Base-by-base conservation (phyloP, 2,329 filamentous ascomycete genomes). In the Mycosphaerelloides madeirae region DNA sequence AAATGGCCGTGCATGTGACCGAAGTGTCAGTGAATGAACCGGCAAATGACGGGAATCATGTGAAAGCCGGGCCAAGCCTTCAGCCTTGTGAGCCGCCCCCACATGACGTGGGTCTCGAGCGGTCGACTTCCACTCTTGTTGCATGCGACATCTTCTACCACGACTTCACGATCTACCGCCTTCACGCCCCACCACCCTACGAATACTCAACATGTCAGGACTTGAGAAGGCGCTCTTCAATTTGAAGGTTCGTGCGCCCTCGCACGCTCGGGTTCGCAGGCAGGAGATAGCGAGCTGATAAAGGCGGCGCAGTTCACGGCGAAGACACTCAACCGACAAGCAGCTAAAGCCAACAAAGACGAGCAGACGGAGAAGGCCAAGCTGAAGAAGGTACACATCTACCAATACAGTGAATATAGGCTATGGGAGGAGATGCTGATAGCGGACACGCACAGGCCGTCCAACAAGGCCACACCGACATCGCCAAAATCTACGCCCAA, bases 171-270 rank as follows among this genome's bases (percentile, higher is more conserved):
- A 18, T 28, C 36, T 6, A 38, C 16, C 20, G 15, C 35, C 35
- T 28, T 6, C 18, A 16, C 33, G 20, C 16, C 22, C 18, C n/a
- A 14, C 7, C 19, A 38, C 35, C 9, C 35, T n/a, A 29, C 28
- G 8, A 11, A 14, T 32, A 16, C 7, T 43, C 53, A 62, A 18
- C 46, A 80, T 80, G 78, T 79, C 78, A 25, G 77, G 78, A 47
- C 72, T 80, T 44, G 77, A 80, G 61, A 80, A 80, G 60, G 76
- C 77, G 25, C 72, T 80, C 31, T 79, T 80, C 67, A 80, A 80
- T 60, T 68, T 81, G 49, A 80, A 80, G 69, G 77, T 77, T 48
- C 33, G 62, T 18, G 25, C 14, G 33, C 15, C 11, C 33, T 29
- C 3, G 14, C 14, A 15, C n/a, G 25, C 8, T 33, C 20, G 29